Conservation (phyloP, 345 rosid species). For the Euphorbia pulcherrima region DNA sequence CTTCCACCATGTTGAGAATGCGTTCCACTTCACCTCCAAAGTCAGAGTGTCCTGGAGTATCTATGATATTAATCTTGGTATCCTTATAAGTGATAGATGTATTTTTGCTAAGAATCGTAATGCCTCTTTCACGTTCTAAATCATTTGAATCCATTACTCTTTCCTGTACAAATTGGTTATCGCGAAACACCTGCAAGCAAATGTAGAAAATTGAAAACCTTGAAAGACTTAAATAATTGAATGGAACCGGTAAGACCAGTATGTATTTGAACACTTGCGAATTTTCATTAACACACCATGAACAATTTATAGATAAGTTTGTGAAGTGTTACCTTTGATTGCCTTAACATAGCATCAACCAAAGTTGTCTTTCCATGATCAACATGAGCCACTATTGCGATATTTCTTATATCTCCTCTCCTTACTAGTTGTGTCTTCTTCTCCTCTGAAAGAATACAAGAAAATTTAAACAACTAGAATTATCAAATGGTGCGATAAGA, state of each 20-base stretch:
- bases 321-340: conserved; percentile 60
- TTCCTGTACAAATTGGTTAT: conserved; percentile 83
- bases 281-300: not conserved
- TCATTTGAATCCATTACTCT: conserved; percentile 98
- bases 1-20: conserved; percentile 97
- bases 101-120: conserved; percentile 92
- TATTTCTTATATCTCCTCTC: conserved; percentile 77
- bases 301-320: not conserved
- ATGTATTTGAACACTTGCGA: not conserved
- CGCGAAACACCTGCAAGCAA: conserved; percentile 75
- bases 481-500: not conserved
- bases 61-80: conserved; percentile 82
- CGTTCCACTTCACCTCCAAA: conserved; percentile 99
- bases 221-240: not conserved
- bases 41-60: conserved; percentile 98
- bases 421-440: conserved; percentile 67
- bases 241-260: not conserved
- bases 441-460: conserved; percentile 50
- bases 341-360: conserved; percentile 95
- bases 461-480: not conserved
- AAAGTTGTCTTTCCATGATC: conserved; percentile 98
- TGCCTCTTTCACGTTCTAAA: conserved; percentile 94
- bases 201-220: not conserved
- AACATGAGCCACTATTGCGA: conserved; percentile 95
- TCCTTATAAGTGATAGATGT: conserved; percentile 88